These are phyloP conservation scores for Borovskyia barvae DNA, from an alignment of 208 protist genomes.

Conservation along the genomic window DNA sequence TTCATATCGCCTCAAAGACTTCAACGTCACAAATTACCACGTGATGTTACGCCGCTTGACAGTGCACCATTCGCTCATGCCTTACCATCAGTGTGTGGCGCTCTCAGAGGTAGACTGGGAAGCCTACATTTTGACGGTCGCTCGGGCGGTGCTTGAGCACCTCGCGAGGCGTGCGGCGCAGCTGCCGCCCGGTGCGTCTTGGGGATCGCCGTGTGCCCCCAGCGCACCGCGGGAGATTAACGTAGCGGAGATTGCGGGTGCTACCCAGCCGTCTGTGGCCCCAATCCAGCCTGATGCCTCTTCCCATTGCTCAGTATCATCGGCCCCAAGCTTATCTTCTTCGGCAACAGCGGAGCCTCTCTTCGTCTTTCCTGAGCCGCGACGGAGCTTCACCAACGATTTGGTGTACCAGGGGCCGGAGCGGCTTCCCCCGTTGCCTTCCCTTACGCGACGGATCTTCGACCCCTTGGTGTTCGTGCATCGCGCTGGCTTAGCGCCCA, in stretches of 20 bases:
- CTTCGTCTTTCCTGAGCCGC: slow-evolving; percentile 38
- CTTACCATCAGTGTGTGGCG: slow-evolving; percentile 44
- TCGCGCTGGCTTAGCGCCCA: slow-evolving; percentile 40
- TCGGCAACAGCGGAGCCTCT: background rate
- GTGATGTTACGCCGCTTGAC: slow-evolving; percentile 27
- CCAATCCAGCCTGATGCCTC: no score
- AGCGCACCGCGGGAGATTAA: background rate
- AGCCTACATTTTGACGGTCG: slow-evolving; percentile 62
- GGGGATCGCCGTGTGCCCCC: background rate
- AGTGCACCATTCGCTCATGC: slow-evolving; percentile 21
- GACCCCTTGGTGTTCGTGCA: slow-evolving; percentile 35
- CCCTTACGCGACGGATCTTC: slow-evolving; percentile 26
- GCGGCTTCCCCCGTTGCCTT: slow-evolving; percentile 35
- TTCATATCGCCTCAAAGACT: slow-evolving; percentile 18
- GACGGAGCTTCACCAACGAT: slow-evolving; percentile 58
- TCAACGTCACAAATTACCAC: slow-evolving; percentile 23
- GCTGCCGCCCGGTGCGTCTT: background rate
- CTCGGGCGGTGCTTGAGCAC: slow-evolving; percentile 38
- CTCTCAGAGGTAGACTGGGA: slow-evolving; percentile 60
- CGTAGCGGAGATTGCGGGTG: slow-evolving; percentile 9
- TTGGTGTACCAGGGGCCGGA: slow-evolving; percentile 39
- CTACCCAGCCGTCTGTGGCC: background rate
- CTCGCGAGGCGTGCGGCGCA: slow-evolving; percentile 28
- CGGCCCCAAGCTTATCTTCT: background rate
- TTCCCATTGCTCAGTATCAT: no score